phyloP scores from a whole-genome alignment of 305 asterid genomes.

The Fraxinus floribunda region DNA sequence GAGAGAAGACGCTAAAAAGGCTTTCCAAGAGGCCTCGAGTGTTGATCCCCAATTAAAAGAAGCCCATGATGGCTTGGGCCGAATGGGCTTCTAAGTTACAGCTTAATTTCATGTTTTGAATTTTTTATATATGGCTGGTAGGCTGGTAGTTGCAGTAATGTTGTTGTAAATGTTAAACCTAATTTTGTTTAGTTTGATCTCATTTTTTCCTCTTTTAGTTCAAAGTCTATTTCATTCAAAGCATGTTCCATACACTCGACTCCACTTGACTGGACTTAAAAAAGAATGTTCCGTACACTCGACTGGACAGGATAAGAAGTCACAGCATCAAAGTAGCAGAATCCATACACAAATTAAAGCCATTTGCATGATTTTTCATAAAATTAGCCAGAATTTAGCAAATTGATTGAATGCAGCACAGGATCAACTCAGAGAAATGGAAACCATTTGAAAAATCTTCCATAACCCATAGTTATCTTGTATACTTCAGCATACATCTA shows the following conservation, averaged over 20 bases:
- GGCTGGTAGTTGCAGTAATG: background rate
- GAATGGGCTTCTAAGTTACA: constrained; percentile 25
- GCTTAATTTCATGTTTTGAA: background rate
- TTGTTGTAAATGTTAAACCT: background rate
- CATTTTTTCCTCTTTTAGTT: background rate
- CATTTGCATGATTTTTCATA: constrained; percentile 24
- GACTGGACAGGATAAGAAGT: background rate
- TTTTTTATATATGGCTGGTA: background rate
- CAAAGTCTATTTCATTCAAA: background rate
- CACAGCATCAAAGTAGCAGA: background rate
- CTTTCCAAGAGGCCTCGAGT: constrained; percentile 47
- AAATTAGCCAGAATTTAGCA: constrained; percentile 24
- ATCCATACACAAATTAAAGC: background rate
- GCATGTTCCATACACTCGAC: background rate
- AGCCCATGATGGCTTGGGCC: constrained; percentile 51
- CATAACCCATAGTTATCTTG: constrained; percentile 26
- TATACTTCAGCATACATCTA: constrained; percentile 19
- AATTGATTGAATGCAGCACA: constrained; percentile 11
- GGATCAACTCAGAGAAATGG: constrained; percentile 35
- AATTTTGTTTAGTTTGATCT: background rate
- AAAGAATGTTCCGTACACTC: background rate
- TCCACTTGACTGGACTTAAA: background rate
- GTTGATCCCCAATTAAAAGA: constrained; percentile 40
- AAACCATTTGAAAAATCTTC: constrained; percentile 53
- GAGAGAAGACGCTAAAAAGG: constrained; percentile 42